These are phyloP conservation scores for Lupinus albus DNA, from an alignment of 306 rosid species.

Conservation along the genomic window DNA sequence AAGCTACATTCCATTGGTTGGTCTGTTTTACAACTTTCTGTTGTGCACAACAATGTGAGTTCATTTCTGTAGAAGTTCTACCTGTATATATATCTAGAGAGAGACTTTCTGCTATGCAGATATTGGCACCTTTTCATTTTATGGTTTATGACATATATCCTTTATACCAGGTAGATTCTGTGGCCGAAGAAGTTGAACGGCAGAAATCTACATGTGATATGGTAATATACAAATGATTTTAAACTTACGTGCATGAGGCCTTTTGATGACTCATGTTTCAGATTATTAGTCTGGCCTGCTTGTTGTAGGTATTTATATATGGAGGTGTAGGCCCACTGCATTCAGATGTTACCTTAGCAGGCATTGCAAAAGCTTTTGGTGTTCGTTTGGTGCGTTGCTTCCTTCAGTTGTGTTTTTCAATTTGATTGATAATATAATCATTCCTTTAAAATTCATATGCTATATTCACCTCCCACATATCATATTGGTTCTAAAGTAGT, in stretches of 20 bases:
- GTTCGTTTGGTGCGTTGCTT: constrained; percentile 82
- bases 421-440: neutral
- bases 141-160: constrained; percentile 30
- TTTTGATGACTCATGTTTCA: constrained; percentile 29
- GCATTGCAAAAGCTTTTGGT: constrained; percentile 92
- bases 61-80: constrained; percentile 36
- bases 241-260: constrained; percentile 33
- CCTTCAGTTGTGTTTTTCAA: constrained; percentile 27
- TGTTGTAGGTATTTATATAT: constrained; percentile 73
- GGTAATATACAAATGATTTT: constrained; percentile 52
- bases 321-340: constrained; percentile 97
- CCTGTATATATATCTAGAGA: constrained; percentile 16
- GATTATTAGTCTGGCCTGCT: constrained; percentile 38
- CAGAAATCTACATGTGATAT: constrained; percentile 65
- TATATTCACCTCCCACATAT: constrained; percentile 11
- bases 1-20: constrained; percentile 85
- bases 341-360: constrained; percentile 85
- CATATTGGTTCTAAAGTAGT: constrained; percentile 6
- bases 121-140: constrained; percentile 34
- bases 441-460: constrained; percentile 31
- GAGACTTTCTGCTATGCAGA: constrained; percentile 29
- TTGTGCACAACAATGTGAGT: constrained; percentile 83
- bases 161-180: constrained; percentile 78
- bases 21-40: constrained; percentile 68
- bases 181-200: constrained; percentile 88